phyloP scores from a whole-genome alignment of 306 rosid genomes.

The Hippophae tibetana region DNA sequence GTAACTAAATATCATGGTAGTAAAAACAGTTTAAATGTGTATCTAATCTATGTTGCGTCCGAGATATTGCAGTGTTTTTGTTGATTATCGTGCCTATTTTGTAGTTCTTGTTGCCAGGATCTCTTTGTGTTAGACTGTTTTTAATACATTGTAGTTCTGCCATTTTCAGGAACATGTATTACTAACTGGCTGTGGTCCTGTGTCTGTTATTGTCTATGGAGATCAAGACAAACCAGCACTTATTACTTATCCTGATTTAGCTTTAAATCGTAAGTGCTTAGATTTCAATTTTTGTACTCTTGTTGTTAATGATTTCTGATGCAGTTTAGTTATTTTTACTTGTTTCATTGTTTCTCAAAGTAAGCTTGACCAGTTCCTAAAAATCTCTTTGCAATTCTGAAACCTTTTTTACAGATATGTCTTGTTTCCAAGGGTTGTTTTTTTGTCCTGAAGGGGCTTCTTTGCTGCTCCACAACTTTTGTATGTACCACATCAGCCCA shows the following conservation, averaged over 20 bases:
- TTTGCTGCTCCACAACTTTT: slow-evolving; percentile 86
- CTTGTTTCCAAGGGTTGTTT: slow-evolving; percentile 93
- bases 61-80: slow-evolving; percentile 4
- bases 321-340: not conserved
- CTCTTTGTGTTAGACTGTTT: not conserved
- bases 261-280: slow-evolving; percentile 57
- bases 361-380: too few species aligned
- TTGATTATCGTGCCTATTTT: not conserved
- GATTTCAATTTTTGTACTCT: slow-evolving; percentile 2
- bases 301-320: not conserved
- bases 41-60: slow-evolving; percentile 5
- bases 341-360: slow-evolving; percentile 4
- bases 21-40: not conserved
- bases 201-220: slow-evolving; percentile 75
- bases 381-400: too few species aligned
- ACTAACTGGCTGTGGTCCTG: slow-evolving; percentile 76
- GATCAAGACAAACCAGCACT: slow-evolving; percentile 82
- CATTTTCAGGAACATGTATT: slow-evolving; percentile 58
- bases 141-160: slow-evolving; percentile 1
- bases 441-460: slow-evolving; percentile 93
- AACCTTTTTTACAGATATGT: slow-evolving; percentile 40
- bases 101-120: not conserved
- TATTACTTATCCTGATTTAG: slow-evolving; percentile 87
- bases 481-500: slow-evolving; percentile 89
- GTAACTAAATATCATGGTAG: slow-evolving; percentile 4